Evolutionary conservation across 257 asterid species (phyloP), one percentile per base, ranked within the genome.

Genomic region (Cynanchum wilfordii): DNA sequence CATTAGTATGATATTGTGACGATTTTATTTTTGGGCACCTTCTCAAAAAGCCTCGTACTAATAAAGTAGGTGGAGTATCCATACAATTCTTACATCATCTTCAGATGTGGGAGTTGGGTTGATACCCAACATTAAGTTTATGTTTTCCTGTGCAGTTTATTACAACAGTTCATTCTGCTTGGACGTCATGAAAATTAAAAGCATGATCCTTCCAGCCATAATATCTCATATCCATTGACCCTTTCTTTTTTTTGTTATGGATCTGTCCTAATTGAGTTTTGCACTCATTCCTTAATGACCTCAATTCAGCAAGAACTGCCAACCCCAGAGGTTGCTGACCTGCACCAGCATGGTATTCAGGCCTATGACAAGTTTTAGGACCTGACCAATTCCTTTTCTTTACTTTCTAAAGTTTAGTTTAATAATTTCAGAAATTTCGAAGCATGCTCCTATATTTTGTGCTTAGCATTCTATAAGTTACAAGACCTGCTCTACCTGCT

Each of bases 201-300:
- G 33, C 63, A 22, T 22, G 33, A 33, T 10, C 33, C 33, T 9
- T 4, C 17, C 33, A 22, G 63, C 33, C n/a, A 24, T 22, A 56
- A 56, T 10, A 10, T 56, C 11, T 16, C 57, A 15, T 10, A 3
- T 47, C 17, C 52, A 47, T 47, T 10, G 9, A 40, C 10, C 47
- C 11, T 42, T 42, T 42, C 47, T 42, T 10, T 42, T 42, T 42
- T 42, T 42, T 42, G 12, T 42, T 42, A 7, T 50, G 20, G 17
- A 50, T 50, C 17, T n/a, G 5, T 47, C 45, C 3, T 56, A 10
- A 22, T 9, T 56, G 11, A 22, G 47, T 22, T 56, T 45, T 68
- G 45, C 44, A 25, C 59, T 68, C 72, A 47, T 38, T 47, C 16
- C 59, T 68, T 47, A 47, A 44, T 68, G 60, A 68, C 72, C 59